Conservation (phyloP, 1,139 yeast genomes). For the Trichomonascaceae sp. region DNA sequence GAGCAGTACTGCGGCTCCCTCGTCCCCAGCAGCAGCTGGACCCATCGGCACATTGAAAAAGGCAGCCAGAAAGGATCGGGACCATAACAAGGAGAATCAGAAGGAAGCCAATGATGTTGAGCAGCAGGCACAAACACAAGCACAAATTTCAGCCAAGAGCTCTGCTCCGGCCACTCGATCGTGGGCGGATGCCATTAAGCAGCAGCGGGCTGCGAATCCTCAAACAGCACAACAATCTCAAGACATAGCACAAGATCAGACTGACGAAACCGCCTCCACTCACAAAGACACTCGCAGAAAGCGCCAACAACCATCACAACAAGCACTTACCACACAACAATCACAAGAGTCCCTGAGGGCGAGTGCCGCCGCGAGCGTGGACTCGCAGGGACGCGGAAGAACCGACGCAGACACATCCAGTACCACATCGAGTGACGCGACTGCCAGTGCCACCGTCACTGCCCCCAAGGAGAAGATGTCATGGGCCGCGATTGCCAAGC, state of each 20-base stretch:
- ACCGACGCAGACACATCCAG: too few relatives aligned
- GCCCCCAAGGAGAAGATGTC: constrained; percentile 16
- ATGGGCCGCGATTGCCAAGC: constrained; percentile 31
- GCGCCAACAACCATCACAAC: constrained; percentile 1
- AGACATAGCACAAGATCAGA: background rate
- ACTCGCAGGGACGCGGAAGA: too few relatives aligned
- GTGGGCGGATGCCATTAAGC: constrained; percentile 18
- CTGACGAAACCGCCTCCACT: background rate
- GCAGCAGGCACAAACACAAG: background rate
- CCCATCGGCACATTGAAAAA: too few relatives aligned
- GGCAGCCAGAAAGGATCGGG: too few relatives aligned
- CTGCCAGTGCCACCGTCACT: constrained; percentile 5
- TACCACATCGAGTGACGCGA: too few relatives aligned
- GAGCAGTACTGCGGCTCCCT: constrained; percentile 4
- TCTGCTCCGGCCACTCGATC: constrained; percentile 4
- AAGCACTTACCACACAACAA: constrained; percentile 2
- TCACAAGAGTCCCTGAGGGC: background rate
- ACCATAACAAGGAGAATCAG: constrained; percentile 1
- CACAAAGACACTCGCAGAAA: too few relatives aligned
- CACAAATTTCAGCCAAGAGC: background rate
- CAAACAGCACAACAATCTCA: constrained; percentile 4
- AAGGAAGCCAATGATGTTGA: too few relatives aligned
- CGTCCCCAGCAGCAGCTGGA: constrained; percentile 4
- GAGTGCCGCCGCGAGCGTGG: constrained; percentile 5
- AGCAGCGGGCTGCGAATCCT: constrained; percentile 10